Base-by-base conservation (phyloP, 805 yeast genomes). In the Ogataea polymorpha region DNA sequence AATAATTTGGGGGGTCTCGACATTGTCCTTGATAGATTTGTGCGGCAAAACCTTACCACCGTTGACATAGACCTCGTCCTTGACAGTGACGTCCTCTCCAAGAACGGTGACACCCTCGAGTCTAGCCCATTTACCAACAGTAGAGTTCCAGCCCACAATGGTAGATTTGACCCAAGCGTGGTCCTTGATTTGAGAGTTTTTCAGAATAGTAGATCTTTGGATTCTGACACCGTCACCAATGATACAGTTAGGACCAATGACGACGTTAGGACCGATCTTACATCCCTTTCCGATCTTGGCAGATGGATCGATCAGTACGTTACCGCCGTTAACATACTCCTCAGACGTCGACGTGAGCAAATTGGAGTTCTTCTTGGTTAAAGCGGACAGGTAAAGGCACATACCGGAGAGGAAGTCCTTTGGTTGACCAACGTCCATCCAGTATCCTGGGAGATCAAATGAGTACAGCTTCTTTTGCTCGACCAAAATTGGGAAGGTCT, bases 351-450 rank as follows among this genome's bases (percentile, higher is more conserved):
- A 62, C 47, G 81, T 77, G 64, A 90, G 80, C 54, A 71, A 64
- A 57, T 77, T 77, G 50, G 96, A 86, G 55, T 71, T 64, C 71
- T 82, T 87, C 80, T 85, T 85, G 58, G 91, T 68, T 63, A 89
- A 72, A 42, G 98, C 83, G 66, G 85, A 77, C 68, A 93, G 77
- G 78, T 90, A 93, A 52, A 91, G 75, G 57, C 89, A 81, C 60
- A 97, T 87, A 69, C 99, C 99, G 46, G 96, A 82, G 53, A 93
- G 72, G 82, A 89, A 93, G 72, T 93, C 99, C 80, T 91, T 93
- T 79, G 99, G 99, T 77, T 93, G 99, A 70, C 99, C 99, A 56
- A 93, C 97, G 70, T 93, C 99, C 99, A 93, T 93, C 99, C 99
- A 93, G 86, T 82, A 93, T 54, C 99, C 98, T 76, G 93, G 97